These are phyloP conservation scores for Aspergillus mulundensis DNA, from an alignment of 495 filamentous ascomycete species.

Conservation along the genomic window DNA sequence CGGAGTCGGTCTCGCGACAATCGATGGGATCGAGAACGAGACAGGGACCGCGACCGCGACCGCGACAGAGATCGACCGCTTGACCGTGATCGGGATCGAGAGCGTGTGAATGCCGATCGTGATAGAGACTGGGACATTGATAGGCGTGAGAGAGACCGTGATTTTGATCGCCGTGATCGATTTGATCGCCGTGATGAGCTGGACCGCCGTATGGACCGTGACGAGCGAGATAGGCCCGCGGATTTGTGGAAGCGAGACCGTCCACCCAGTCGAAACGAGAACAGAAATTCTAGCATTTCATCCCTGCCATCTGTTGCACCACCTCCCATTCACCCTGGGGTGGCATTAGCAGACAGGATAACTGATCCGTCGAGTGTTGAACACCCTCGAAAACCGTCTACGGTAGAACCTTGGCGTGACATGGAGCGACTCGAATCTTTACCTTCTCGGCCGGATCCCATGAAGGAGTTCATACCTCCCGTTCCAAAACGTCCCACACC, in stretches of 20 bases:
- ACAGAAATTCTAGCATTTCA: slow-evolving; percentile 33
- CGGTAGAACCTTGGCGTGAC: slow-evolving; percentile 39
- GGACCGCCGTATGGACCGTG: slow-evolving; percentile 40
- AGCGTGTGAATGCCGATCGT: slow-evolving; percentile 20
- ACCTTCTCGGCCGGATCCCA: slow-evolving; percentile 34
- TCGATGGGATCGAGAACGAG: slow-evolving; percentile 42
- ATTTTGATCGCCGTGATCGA: slow-evolving; percentile 40
- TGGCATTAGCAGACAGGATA: slow-evolving; percentile 22
- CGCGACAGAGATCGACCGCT: slow-evolving; percentile 28
- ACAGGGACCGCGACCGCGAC: slow-evolving; percentile 36
- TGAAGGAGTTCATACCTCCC: slow-evolving; percentile 36
- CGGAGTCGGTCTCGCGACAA: slow-evolving; percentile 69
- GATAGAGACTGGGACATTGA: slow-evolving; percentile 35
- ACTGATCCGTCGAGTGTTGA: slow-evolving; percentile 31
- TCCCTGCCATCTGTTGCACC: slow-evolving; percentile 18
- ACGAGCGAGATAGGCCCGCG: slow-evolving; percentile 57
- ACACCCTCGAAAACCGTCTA: slow-evolving; percentile 37
- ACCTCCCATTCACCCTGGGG: slow-evolving; percentile 7
- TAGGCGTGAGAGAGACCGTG: slow-evolving; percentile 24
- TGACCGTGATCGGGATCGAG: slow-evolving; percentile 25
- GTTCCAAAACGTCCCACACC: slow-evolving; percentile 55
- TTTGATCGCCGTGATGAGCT: slow-evolving; percentile 47
- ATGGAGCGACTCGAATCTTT: slow-evolving; percentile 36
- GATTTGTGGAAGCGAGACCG: slow-evolving; percentile 53
- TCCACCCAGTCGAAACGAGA: slow-evolving; percentile 40